Conservation (phyloP, 805 yeast species). For the Scheffersomyces lignosus region DNA sequence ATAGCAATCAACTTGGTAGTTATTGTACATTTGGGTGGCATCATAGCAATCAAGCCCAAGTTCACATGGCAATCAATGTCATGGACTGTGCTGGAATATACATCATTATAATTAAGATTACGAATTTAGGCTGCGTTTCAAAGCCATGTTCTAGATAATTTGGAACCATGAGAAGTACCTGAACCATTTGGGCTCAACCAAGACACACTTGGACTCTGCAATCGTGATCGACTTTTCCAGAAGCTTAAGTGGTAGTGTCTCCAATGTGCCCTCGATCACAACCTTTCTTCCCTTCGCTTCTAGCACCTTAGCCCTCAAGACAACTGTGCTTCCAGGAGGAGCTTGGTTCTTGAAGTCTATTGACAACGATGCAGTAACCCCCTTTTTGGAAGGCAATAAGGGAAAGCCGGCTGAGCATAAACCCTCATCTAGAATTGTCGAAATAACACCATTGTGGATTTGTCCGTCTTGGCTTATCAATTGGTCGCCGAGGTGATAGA, state of each 20-base stretch:
- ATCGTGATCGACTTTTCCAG: constrained; percentile 34
- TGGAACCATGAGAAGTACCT: constrained; percentile 56
- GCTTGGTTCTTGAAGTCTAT: constrained; percentile 67
- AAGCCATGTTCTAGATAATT: constrained; percentile 10
- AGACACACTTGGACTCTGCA: constrained; percentile 66
- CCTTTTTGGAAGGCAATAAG: constrained; percentile 72
- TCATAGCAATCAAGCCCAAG: too few relatives aligned
- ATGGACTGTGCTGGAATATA: too few relatives aligned
- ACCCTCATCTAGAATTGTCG: constrained; percentile 82
- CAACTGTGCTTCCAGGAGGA: constrained; percentile 60
- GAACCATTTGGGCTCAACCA: constrained; percentile 90
- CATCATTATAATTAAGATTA: too few relatives aligned
- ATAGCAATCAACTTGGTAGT: too few relatives aligned
- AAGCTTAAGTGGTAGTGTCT: constrained; percentile 43
- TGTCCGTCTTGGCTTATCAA: constrained; percentile 69
- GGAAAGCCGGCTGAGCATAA: constrained; percentile 86
- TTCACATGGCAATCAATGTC: too few relatives aligned
- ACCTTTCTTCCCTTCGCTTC: constrained; percentile 80
- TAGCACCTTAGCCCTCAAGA: constrained; percentile 65
- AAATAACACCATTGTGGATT: constrained; percentile 78
- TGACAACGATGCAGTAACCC: constrained; percentile 81
- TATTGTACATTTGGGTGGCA: too few relatives aligned
- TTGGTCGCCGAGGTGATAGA: constrained; percentile 69
- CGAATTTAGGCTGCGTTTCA: too few relatives aligned
- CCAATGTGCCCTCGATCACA: constrained; percentile 66